These are phyloP conservation scores for Fusarium sp. DNA, from an alignment of 2,329 filamentous ascomycete genomes.

Conservation along the genomic window DNA sequence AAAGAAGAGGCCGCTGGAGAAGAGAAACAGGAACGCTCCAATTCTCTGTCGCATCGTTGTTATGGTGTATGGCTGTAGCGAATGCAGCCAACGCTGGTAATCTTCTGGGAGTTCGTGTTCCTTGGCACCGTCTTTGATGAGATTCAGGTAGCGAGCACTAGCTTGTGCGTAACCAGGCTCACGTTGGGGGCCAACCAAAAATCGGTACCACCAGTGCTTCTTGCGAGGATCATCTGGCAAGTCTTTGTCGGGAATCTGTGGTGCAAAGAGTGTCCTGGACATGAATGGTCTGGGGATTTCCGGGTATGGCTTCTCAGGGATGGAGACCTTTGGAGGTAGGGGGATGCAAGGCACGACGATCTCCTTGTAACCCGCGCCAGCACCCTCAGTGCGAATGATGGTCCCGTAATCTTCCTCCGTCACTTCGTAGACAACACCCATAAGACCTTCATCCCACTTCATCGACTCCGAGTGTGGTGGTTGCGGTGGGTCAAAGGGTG, in stretches of 20 bases:
- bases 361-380: constrained; percentile 85
- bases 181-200: constrained; percentile 61
- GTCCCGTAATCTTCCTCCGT: constrained; percentile 82
- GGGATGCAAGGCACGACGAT: constrained; percentile 81
- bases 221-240: constrained; percentile 50
- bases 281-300: constrained; percentile 73
- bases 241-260: constrained; percentile 57
- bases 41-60: constrained; percentile 74
- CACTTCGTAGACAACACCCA: constrained; percentile 96
- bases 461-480: constrained; percentile 37
- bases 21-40: constrained; percentile 72
- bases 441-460: constrained; percentile 80
- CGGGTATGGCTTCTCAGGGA: constrained; percentile 70
- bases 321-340: constrained; percentile 67
- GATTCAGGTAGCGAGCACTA: constrained; percentile 82
- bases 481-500: constrained; percentile 40
- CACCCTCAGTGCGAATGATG: constrained; percentile 92
- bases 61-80: constrained; percentile 75
- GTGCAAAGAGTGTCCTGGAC: constrained; percentile 86
- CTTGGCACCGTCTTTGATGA: constrained; percentile 80
- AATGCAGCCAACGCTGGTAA: constrained; percentile 78
- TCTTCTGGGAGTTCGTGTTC: constrained; percentile 84
- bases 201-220: constrained; percentile 58
- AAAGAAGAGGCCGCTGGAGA: constrained; percentile 67
- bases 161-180: constrained; percentile 81